A percentile compares a stretch with the other conserved stretches of the same genome.
phyloP scores from a whole-genome alignment of 495 filamentous ascomycete species.

The Polyplosphaeria fusca region DNA sequence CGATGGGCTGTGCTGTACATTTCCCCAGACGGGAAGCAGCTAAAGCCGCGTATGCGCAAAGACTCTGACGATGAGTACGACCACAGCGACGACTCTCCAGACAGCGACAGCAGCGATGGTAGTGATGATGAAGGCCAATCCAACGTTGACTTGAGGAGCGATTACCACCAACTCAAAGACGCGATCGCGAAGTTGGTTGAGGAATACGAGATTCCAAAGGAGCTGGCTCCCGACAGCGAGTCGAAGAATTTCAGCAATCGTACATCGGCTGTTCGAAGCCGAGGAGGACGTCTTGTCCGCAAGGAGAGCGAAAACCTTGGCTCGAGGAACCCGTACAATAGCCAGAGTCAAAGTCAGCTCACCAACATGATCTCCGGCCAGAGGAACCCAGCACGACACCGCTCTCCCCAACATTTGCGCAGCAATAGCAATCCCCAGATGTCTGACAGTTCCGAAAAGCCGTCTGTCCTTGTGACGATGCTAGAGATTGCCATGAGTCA shows the following conservation, averaged over 20 bases:
- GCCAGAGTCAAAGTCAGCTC: slow-evolving; percentile 40
- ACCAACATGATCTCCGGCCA: slow-evolving; percentile 36
- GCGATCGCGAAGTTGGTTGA: slow-evolving; percentile 77
- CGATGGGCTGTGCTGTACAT: slow-evolving; percentile 74
- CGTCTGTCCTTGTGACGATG: slow-evolving; percentile 61
- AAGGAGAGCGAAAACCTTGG: slow-evolving; percentile 24
- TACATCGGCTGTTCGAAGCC: slow-evolving; percentile 48
- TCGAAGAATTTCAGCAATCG: slow-evolving; percentile 63
- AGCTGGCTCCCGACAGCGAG: slow-evolving; percentile 51
- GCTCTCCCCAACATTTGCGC: slow-evolving; percentile 35
- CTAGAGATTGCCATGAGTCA: slow-evolving; percentile 64
- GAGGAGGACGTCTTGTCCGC: background rate
- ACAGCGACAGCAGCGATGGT: slow-evolving; percentile 62
- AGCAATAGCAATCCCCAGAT: slow-evolving; percentile 35
- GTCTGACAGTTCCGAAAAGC: slow-evolving; percentile 38
- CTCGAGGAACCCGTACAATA: slow-evolving; percentile 37
- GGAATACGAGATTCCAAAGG: slow-evolving; percentile 71
- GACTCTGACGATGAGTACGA: slow-evolving; percentile 65
- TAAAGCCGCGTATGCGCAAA: slow-evolving; percentile 70
- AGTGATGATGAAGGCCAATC: slow-evolving; percentile 63
- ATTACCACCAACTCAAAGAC: slow-evolving; percentile 78
- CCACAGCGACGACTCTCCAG: slow-evolving; percentile 59
- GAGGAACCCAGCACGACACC: slow-evolving; percentile 28
- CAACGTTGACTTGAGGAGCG: slow-evolving; percentile 68
- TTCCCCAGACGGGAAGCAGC: slow-evolving; percentile 62